Evolutionary conservation across 345 rosid species (phyloP), one percentile per base, ranked within the genome.

Genomic region (Arabis hirsuta): DNA sequence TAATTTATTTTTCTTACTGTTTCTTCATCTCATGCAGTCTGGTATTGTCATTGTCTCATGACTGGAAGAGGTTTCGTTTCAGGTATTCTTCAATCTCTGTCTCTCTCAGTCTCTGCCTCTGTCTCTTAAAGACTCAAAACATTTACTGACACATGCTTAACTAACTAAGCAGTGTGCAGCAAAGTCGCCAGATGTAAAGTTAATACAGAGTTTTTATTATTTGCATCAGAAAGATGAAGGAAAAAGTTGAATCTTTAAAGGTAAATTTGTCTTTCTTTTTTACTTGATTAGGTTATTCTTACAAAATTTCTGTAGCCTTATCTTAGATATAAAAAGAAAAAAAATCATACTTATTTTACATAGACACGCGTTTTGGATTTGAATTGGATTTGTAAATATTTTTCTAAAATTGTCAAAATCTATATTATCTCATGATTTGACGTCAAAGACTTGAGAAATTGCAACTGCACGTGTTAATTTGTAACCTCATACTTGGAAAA

Each of bases 41-140:
- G 79, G 79, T 45, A 29, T 75, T 51, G 70, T 75, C 70, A 60
- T 46, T 41, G 46, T 75, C 58, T 45, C 74, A 48, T 75, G 58
- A 75, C 58, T 38, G 32, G 24, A 29, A 34, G 36, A 14, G 57
- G 45, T 55, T 47, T 52, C 26, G 13, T 39, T 48, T 47, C 52
- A 73, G 77, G 72, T 73, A 73, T 47, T 47, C 45, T 38, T 55
- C 46, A 12, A 11, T 20, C 12, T 32, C 39, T 62, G 29, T 42
- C 38, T 39, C 50, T 32, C 19, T 22, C 16, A 16, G 16, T 4
- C 16, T 27, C 31, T 27, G 31, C 4, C 0, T 29, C 5, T 29
- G 8, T 50, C 58, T 50, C 13, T 42, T 12, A 3, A 22, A 36
- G 14, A 38, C 29, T 41, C 11, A 10, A 46, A 48, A 57, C 14